Conservation (phyloP, 2,329 filamentous ascomycete species). For the Hypocrella siamensis region DNA sequence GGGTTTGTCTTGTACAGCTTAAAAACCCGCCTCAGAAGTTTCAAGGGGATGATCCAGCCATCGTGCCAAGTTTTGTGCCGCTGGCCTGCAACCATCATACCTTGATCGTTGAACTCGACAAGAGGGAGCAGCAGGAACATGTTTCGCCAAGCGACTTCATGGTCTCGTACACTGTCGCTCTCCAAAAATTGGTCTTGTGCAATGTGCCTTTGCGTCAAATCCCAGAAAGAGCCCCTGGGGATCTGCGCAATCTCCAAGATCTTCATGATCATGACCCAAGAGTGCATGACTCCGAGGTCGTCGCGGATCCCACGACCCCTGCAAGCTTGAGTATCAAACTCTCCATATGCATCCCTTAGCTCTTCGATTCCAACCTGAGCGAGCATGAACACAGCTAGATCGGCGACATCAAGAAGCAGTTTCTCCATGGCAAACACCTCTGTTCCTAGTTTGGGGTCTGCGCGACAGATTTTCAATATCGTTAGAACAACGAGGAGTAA, state of each 20-base stretch:
- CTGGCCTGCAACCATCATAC: conserved; percentile 25
- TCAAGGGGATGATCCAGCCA: conserved; percentile 45
- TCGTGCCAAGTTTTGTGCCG: conserved; percentile 21
- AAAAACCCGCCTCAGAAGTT: conserved; percentile 40
- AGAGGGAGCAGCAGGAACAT: conserved; percentile 47
- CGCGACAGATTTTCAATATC: conserved; percentile 26
- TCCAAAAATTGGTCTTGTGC: conserved; percentile 16
- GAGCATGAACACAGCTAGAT: conserved; percentile 22
- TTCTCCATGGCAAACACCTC: conserved; percentile 31
- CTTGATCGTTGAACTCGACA: conserved; percentile 39
- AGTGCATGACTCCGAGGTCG: conserved; percentile 27
- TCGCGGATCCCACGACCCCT: conserved; percentile 36
- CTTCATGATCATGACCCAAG: conserved; percentile 44
- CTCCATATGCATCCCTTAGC: conserved; percentile 29
- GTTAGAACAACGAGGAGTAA: conserved; percentile 18
- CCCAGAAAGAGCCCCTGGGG: conserved; percentile 43
- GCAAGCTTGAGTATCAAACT: conserved; percentile 26
- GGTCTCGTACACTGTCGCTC: conserved; percentile 24
- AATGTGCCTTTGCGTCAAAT: conserved; percentile 31
- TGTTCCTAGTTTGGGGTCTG: conserved; percentile 13
- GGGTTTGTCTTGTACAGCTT: conserved; percentile 38
- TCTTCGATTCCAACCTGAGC: conserved; percentile 24
- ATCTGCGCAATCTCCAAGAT: conserved; percentile 33
- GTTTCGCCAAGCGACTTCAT: conserved; percentile 42
- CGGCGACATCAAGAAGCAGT: conserved; percentile 26